A percentile compares a stretch with the other conserved stretches of the same genome.
Evolutionary conservation across 306 rosid genomes (phyloP).

Genomic region (Cucurbita maxima): DNA sequence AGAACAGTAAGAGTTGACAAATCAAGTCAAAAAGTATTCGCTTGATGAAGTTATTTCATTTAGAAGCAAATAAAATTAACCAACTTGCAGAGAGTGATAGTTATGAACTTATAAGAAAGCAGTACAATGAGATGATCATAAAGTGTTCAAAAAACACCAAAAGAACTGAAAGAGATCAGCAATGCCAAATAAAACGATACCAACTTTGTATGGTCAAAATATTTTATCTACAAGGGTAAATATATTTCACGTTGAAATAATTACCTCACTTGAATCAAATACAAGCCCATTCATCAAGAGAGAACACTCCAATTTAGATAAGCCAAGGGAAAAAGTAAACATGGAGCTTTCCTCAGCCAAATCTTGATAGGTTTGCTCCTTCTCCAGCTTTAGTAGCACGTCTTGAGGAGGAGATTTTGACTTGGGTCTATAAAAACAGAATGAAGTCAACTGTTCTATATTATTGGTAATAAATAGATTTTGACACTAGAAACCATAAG

Average conservation of each 20-base stretch:
- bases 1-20: constrained; percentile 1
- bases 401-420: constrained; percentile 87
- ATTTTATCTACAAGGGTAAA: neutral
- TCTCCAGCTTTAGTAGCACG: constrained; percentile 58
- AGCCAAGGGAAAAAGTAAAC: constrained; percentile 67
- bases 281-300: constrained; percentile 91
- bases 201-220: neutral
- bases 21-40: neutral
- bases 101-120: neutral
- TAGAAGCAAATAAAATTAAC: neutral
- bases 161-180: neutral
- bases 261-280: constrained; percentile 71
- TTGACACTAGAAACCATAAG: neutral
- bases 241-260: neutral
- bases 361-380: constrained; percentile 57
- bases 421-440: constrained; percentile 50
- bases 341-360: constrained; percentile 61
- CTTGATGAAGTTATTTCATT: neutral
- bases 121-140: constrained; percentile 3
- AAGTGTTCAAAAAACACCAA: neutral
- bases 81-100: neutral
- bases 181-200: neutral
- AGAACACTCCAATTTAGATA: constrained; percentile 50
- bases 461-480: neutral
- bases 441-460: constrained; percentile 10